Conservation (phyloP, 164 flowering plant genomes). For the Vitis riparia region DNA sequence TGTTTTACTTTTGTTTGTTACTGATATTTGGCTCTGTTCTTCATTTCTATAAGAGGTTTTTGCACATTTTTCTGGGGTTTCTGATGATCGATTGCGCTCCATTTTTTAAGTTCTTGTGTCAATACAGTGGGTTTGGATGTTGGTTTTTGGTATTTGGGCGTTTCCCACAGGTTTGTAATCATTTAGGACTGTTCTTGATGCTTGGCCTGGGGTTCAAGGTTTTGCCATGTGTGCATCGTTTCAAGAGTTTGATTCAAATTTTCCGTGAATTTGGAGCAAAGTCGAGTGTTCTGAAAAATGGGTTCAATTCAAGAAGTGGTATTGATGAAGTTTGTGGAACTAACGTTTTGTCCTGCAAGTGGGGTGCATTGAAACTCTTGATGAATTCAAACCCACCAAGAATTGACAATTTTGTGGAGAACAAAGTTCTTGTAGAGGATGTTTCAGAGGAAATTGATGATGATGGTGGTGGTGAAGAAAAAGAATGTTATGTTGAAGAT, state of each 20-base stretch:
- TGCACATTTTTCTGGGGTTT: constrained; percentile 14
- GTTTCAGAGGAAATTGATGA: constrained; percentile 6
- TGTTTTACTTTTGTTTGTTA: constrained; percentile 16
- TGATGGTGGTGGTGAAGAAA: constrained; percentile 1
- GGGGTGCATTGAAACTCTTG: constrained; percentile 5
- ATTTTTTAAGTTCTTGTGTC: constrained; percentile 23
- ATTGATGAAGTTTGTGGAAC: constrained; percentile 15
- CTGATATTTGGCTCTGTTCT: constrained; percentile 20
- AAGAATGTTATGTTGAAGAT: constrained; percentile 29
- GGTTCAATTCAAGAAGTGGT: constrained; percentile 27
- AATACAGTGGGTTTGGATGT: constrained; percentile 29
- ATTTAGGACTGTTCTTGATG: constrained; percentile 37
- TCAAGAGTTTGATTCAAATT: constrained; percentile 24
- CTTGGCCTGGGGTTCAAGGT: constrained; percentile 37
- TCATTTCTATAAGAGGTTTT: constrained; percentile 17
- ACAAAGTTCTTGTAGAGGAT: background rate
- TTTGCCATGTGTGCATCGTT: constrained; percentile 25
- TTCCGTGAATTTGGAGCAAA: constrained; percentile 24
- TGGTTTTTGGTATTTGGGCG: constrained; percentile 40
- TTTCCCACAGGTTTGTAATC: constrained; percentile 15
- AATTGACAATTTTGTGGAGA: background rate
- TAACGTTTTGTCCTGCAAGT: constrained; percentile 18
- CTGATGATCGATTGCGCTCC: constrained; percentile 28
- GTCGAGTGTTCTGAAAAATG: constrained; percentile 16
- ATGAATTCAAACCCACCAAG: background rate